These are phyloP conservation scores for Huntiella bhutanensis DNA, from an alignment of 2,329 filamentous ascomycete genomes.

Conservation along the genomic window DNA sequence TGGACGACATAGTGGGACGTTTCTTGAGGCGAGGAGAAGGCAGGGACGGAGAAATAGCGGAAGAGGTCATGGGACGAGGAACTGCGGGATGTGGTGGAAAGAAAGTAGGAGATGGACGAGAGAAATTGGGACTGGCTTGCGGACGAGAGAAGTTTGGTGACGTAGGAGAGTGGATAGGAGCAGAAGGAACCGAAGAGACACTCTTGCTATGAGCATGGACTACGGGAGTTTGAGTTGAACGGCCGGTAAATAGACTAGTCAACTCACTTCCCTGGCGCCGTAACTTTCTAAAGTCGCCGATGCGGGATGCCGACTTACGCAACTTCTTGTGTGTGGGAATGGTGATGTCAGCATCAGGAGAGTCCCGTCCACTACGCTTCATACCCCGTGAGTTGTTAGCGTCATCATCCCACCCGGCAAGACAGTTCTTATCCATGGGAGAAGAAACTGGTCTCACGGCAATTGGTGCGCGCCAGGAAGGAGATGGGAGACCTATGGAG, in stretches of 20 bases:
- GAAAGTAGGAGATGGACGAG: slow-evolving; percentile 1
- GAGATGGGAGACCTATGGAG: slow-evolving; percentile 9
- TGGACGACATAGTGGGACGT: slow-evolving; percentile 13
- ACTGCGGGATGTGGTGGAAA: slow-evolving; percentile 6
- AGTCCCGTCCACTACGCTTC: slow-evolving; percentile 27
- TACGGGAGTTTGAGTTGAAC: slow-evolving; percentile 16
- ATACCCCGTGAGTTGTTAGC: slow-evolving; percentile 24
- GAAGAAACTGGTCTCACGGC: slow-evolving; percentile 13
- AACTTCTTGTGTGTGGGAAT: slow-evolving; percentile 27
- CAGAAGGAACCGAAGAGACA: slow-evolving; percentile 8
- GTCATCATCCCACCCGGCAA: slow-evolving; percentile 1
- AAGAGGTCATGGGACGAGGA: background rate
- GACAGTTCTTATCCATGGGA: slow-evolving; percentile 9
- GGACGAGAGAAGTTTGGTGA: slow-evolving; percentile 11
- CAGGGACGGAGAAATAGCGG: slow-evolving; percentile 2
- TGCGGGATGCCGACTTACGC: slow-evolving; percentile 29
- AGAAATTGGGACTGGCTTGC: slow-evolving; percentile 5
- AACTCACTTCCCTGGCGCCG: slow-evolving; percentile 15
- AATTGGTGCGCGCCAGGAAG: slow-evolving; percentile 9
- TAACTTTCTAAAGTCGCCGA: slow-evolving; percentile 23
- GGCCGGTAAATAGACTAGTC: slow-evolving; percentile 9
- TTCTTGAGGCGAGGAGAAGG: slow-evolving; percentile 5
- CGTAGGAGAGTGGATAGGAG: slow-evolving; percentile 1
- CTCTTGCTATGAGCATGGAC: slow-evolving; percentile 10
- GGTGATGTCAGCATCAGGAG: slow-evolving; percentile 17